phyloP scores from a whole-genome alignment of 148 eudicot genomes.

The Camellia sinensis region DNA sequence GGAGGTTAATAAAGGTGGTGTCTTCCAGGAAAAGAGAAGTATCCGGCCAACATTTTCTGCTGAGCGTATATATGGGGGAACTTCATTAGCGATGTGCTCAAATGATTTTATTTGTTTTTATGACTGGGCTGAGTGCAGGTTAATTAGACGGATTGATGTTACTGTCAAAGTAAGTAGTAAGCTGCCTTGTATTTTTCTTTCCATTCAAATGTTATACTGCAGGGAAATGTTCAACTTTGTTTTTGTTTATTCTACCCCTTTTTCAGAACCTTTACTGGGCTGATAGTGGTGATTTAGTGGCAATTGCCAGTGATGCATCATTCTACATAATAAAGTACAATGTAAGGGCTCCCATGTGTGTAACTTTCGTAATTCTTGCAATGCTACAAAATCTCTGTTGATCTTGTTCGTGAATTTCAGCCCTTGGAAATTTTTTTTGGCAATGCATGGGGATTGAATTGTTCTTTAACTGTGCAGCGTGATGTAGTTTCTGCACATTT shows the following conservation, averaged over 20 bases:
- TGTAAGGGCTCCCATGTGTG: constrained; percentile 45
- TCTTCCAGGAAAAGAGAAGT: constrained; percentile 87
- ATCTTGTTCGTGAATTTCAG: background rate
- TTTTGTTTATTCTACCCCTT: background rate
- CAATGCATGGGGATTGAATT: constrained; percentile 5
- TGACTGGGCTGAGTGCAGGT: too few relatives aligned
- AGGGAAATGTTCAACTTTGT: background rate
- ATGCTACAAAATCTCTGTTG: background rate
- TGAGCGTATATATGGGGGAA: constrained; percentile 87
- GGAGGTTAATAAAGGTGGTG: constrained; percentile 15
- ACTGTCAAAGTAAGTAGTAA: too few relatives aligned
- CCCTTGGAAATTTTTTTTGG: background rate
- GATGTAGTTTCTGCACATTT: constrained; percentile 78
- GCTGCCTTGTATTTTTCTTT: constrained; percentile 23
- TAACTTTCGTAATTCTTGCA: background rate
- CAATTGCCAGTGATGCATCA: constrained; percentile 93
- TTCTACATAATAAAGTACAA: constrained; percentile 92
- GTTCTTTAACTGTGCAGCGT: constrained; percentile 57
- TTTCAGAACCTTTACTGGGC: constrained; percentile 97
- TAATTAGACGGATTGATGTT: too few relatives aligned
- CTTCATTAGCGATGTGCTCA: constrained; percentile 86
- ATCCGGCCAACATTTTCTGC: constrained; percentile 94
- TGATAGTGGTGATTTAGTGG: constrained; percentile 96
- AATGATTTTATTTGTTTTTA: constrained; percentile 62
- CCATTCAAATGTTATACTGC: background rate